Conservation (phyloP, 768 basidiomycete species). For the Russula griseocarnosa region DNA sequence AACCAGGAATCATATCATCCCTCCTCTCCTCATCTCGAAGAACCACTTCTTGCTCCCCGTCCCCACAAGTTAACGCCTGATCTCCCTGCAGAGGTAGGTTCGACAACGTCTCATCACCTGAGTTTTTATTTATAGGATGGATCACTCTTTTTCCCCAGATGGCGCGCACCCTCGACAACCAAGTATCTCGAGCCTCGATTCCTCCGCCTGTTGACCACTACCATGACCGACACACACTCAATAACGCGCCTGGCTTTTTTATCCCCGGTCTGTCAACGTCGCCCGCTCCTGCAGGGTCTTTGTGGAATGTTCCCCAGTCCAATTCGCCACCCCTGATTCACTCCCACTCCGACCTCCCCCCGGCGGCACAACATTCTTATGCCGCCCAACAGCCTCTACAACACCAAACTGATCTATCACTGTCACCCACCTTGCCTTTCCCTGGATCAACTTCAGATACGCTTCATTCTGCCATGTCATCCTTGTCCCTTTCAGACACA, state of each 20-base stretch:
- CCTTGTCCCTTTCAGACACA: constrained; percentile 27
- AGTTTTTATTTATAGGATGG: constrained; percentile 16
- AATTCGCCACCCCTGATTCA: constrained; percentile 29
- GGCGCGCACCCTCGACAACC: constrained; percentile 57
- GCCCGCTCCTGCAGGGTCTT: constrained; percentile 29
- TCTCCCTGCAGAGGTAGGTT: constrained; percentile 60
- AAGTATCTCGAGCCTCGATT: constrained; percentile 31
- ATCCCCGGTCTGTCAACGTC: constrained; percentile 13
- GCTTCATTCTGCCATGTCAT: constrained; percentile 28
- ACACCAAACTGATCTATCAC: not conserved
- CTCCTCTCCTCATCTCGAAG: constrained; percentile 47
- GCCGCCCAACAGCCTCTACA: constrained; percentile 19
- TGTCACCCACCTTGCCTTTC: not conserved
- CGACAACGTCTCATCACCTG: constrained; percentile 13
- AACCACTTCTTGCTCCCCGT: constrained; percentile 60
- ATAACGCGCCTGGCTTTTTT: constrained; percentile 28
- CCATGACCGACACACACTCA: constrained; percentile 27
- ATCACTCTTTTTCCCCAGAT: constrained; percentile 43
- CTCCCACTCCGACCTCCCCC: constrained; percentile 31
- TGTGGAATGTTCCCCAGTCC: constrained; percentile 34
- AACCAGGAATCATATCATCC: constrained; percentile 9
- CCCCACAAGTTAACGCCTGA: constrained; percentile 60
- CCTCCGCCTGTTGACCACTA: constrained; percentile 27
- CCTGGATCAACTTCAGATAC: constrained; percentile 16
- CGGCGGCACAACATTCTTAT: constrained; percentile 29